Evolutionary conservation across 202 grass and related monocot species (phyloP).

Genomic region (Zizania palustris): DNA sequence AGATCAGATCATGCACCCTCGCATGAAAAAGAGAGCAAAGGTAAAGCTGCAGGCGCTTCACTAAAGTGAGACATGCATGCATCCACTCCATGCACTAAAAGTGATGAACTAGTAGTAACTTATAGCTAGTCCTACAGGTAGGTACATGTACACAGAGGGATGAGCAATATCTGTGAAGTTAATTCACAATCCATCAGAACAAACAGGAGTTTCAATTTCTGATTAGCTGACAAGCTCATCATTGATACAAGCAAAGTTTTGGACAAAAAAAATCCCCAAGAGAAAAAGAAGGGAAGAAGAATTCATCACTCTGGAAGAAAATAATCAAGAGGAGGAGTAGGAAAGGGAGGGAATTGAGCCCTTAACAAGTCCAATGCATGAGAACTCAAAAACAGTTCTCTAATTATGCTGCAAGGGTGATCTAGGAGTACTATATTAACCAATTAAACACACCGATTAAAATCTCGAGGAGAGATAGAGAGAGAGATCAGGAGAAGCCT

Average conservation of each 20-base stretch:
- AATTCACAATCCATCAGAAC: constrained; percentile 40
- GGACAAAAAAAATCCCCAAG: constrained; percentile 40
- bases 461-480: constrained; percentile 52
- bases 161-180: neutral
- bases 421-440: constrained; percentile 51
- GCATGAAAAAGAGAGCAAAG: constrained; percentile 48
- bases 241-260: constrained; percentile 56
- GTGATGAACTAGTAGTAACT: constrained; percentile 30
- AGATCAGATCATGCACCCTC: constrained; percentile 51
- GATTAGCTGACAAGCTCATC: constrained; percentile 53
- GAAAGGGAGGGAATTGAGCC: constrained; percentile 24
- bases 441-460: constrained; percentile 61
- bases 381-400: constrained; percentile 75
- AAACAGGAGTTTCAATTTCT: constrained; percentile 51
- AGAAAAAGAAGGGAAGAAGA: constrained; percentile 21
- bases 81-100: constrained; percentile 52
- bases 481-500: constrained; percentile 4
- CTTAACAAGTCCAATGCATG: constrained; percentile 45
- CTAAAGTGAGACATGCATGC: constrained; percentile 53
- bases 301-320: constrained; percentile 36
- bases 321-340: neutral
- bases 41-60: constrained; percentile 61
- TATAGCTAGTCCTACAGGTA: neutral
- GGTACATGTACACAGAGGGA: neutral
- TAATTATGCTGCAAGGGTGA: constrained; percentile 48